A percentile compares a stretch with the other conserved stretches of the same genome.
phyloP scores from a whole-genome alignment of 140 eudicot species.

The Cichorium intybus region DNA sequence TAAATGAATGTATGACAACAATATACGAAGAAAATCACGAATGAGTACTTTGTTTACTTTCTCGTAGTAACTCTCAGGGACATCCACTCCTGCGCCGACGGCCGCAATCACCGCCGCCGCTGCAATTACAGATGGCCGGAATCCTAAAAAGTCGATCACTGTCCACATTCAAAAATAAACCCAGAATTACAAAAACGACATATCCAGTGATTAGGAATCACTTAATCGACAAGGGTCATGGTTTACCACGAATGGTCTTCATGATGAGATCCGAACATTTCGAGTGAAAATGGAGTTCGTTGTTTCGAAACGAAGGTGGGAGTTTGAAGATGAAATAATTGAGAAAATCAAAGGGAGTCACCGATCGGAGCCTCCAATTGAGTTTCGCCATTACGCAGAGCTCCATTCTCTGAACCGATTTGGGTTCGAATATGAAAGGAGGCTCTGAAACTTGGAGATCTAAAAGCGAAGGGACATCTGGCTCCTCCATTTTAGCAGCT shows the following conservation, averaged over 20 bases:
- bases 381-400: conserved; percentile 51
- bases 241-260: conserved; percentile 50
- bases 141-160: conserved; percentile 48
- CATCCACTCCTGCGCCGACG: conserved; percentile 33
- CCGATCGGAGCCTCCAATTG: conserved; percentile 52
- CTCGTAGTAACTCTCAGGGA: conserved; percentile 44
- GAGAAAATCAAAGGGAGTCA: conserved; percentile 60
- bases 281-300: conserved; percentile 3
- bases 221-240: background rate
- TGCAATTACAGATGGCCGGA: conserved; percentile 51
- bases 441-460: conserved; percentile 55
- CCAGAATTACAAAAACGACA: background rate
- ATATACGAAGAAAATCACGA: background rate
- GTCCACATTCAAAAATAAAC: conserved; percentile 23
- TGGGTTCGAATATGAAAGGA: conserved; percentile 43
- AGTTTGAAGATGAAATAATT: conserved; percentile 38
- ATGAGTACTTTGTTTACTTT: conserved; percentile 45
- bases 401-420: conserved; percentile 60
- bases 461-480: conserved; percentile 38
- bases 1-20: background rate
- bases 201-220: background rate
- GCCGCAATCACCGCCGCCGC: conserved; percentile 53
- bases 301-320: conserved; percentile 1
- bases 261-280: conserved; percentile 47
- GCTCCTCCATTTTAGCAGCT: conserved; percentile 72